Evolutionary conservation across 495 filamentous ascomycete genomes (phyloP), one percentile per base, ranked within the genome.

Genomic region (Xylaria flabelliformis): DNA sequence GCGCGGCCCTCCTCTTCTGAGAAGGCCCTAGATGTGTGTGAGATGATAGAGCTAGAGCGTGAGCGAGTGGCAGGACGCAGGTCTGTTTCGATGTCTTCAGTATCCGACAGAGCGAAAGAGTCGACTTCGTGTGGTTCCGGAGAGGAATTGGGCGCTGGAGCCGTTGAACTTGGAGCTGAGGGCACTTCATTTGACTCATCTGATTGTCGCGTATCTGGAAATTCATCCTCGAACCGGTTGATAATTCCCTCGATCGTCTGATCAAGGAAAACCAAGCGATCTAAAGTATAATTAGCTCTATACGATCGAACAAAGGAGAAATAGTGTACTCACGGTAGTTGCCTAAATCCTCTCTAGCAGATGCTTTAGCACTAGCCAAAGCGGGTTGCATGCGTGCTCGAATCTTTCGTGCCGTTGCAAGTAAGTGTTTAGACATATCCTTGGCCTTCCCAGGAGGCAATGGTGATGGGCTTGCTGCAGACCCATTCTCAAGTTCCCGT

Each of bases 221-320:
- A 99, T 81, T 97, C 95, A 76, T 95, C 91, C 78, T 98, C 96
- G 73, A 99, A 99, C 24, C 96, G 93, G 76, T 92, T 89, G 77
- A 98, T 97, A 83, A 99, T 97, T 73, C 90, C 89, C 72, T 93
- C 88, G 8, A 99, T 88, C 1, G 96, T 98, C 64, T 92, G 86
- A 75, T 97, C 95, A 39, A 99, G 88, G 86, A 97, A 97, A 61
- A 93, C 87, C 32, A 99, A 90, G 71, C 93, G 92, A 53, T 90
- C 92, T 94, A 6, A 56, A 42, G 32, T 63, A 83, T 78, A 83
- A 78, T 71, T 29, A 64, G 74, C 71, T 34, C 9, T 21, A n/a
- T 59, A 63, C n/a, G 42, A 19, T 62, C 21, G 51, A 21, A 24
- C 6, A 59, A 10, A 34, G 67, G 0, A 64, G 39, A 53, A 65